phyloP scores from a whole-genome alignment of 2,329 filamentous ascomycete genomes.

The Emydomyces testavorans region DNA sequence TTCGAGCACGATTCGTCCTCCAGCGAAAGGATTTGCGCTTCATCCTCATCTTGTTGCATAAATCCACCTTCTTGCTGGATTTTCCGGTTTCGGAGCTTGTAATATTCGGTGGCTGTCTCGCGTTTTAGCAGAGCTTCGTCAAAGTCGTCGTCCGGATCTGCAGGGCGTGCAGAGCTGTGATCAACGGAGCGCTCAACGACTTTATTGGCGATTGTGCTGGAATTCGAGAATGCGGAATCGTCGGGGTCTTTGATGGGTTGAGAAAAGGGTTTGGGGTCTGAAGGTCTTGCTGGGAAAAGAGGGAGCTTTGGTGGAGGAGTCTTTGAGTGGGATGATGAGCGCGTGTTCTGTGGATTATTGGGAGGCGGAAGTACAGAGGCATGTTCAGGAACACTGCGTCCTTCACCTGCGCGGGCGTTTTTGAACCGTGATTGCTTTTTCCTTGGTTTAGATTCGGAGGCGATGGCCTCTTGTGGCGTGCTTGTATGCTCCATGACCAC shows the following conservation, averaged over 20 bases:
- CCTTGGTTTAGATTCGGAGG: conserved; percentile 16
- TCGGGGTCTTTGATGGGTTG: conserved; percentile 24
- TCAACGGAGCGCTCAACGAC: conserved; percentile 42
- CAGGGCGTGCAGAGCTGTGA: conserved; percentile 23
- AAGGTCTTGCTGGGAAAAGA: conserved; percentile 30
- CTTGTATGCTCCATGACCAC: conserved; percentile 35
- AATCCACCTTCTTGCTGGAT: conserved; percentile 79
- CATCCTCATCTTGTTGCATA: conserved; percentile 56
- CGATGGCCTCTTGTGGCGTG: conserved; percentile 16
- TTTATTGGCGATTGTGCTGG: conserved; percentile 47
- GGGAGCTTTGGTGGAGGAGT: conserved; percentile 17
- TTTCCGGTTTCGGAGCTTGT: conserved; percentile 68
- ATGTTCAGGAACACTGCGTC: neutral
- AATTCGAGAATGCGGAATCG: conserved; percentile 28
- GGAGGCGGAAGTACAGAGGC: conserved; percentile 15
- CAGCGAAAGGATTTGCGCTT: conserved; percentile 49
- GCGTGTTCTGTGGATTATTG: conserved; percentile 18
- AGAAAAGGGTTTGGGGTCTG: conserved; percentile 31
- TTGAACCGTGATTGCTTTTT: conserved; percentile 39
- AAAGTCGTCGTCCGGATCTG: conserved; percentile 53
- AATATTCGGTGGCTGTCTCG: conserved; percentile 72
- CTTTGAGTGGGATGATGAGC: conserved; percentile 11
- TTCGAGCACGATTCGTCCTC: conserved; percentile 42
- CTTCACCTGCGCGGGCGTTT: conserved; percentile 23
- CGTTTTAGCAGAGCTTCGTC: conserved; percentile 62